Conservation (phyloP, 345 rosid genomes). For the Cardiospermum halicacabum region DNA sequence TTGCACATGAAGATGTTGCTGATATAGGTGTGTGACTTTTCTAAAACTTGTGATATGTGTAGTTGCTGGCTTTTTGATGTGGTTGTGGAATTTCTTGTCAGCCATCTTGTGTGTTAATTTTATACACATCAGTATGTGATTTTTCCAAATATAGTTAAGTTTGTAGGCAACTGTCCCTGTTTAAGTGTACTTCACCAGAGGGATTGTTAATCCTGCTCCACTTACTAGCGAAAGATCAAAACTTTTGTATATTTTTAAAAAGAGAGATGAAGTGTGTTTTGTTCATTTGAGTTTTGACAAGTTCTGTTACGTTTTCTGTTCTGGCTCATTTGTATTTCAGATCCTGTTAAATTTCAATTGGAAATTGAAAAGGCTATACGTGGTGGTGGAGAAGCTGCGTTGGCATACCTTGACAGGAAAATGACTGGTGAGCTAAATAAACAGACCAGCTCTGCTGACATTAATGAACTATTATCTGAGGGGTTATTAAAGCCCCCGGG, state of each 20-base stretch:
- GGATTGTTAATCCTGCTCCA: neutral
- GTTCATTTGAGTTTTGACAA: neutral
- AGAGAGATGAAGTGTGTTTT: neutral
- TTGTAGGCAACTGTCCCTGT: neutral
- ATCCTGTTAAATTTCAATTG: slow-evolving; percentile 49
- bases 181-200: neutral
- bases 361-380: slow-evolving; percentile 69
- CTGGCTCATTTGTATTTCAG: slow-evolving; percentile 36
- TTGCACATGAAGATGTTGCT: slow-evolving; percentile 41
- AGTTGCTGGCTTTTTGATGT: neutral
- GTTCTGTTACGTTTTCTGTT: slow-evolving; percentile 1
- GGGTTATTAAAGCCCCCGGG: slow-evolving; percentile 79
- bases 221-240: neutral
- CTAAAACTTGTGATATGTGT: neutral
- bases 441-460: slow-evolving; percentile 61
- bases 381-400: slow-evolving; percentile 76
- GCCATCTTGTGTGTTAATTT: neutral
- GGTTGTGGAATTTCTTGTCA: neutral
- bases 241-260: neutral
- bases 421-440: slow-evolving; percentile 67
- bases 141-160: neutral
- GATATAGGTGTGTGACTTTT: slow-evolving; percentile 45
- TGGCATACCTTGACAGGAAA: slow-evolving; percentile 69
- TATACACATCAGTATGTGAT: neutral
- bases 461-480: slow-evolving; percentile 69